Conservation (phyloP, 176 grass and related monocot species). For the Aechmea fasciata region DNA sequence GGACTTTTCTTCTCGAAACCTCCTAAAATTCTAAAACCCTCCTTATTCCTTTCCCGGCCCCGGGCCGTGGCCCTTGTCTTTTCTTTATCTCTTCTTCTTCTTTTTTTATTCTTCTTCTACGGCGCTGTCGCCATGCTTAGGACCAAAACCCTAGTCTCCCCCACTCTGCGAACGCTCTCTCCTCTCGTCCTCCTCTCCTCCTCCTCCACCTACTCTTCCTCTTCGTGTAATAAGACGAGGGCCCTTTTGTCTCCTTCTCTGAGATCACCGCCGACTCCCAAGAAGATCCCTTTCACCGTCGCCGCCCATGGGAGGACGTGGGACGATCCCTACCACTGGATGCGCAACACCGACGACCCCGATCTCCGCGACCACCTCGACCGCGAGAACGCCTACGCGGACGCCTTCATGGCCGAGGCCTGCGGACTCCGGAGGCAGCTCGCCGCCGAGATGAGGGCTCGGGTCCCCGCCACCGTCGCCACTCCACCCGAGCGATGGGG, state of each 20-base stretch:
- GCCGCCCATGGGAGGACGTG: slow-evolving; percentile 62
- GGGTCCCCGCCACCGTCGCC: slow-evolving; percentile 40
- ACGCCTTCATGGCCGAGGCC: slow-evolving; percentile 52
- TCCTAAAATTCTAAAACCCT: not conserved
- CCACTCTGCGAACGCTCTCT: not conserved
- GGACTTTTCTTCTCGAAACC: not conserved
- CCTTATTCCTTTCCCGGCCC: not conserved
- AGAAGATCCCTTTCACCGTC: slow-evolving; percentile 64
- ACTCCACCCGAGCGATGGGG: slow-evolving; percentile 76
- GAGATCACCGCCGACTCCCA: slow-evolving; percentile 36
- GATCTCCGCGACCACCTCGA: slow-evolving; percentile 45
- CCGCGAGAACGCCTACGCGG: slow-evolving; percentile 61
- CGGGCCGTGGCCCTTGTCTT: not conserved
- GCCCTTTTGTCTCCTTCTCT: slow-evolving; percentile 4
- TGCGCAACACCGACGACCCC: slow-evolving; percentile 65
- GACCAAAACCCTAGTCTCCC: not conserved
- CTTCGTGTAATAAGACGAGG: slow-evolving; percentile 16
- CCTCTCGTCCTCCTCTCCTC: slow-evolving; percentile 19
- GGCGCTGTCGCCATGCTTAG: slow-evolving; percentile 19
- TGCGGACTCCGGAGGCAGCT: slow-evolving; percentile 42
- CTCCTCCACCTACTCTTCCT: slow-evolving; percentile 13
- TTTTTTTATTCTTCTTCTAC: not conserved
- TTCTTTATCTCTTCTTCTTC: not conserved
- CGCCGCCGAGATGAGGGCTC: slow-evolving; percentile 58
- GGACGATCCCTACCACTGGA: slow-evolving; percentile 86